Base-by-base conservation (phyloP, 495 filamentous ascomycete genomes). In the Margaritispora aquatica region DNA sequence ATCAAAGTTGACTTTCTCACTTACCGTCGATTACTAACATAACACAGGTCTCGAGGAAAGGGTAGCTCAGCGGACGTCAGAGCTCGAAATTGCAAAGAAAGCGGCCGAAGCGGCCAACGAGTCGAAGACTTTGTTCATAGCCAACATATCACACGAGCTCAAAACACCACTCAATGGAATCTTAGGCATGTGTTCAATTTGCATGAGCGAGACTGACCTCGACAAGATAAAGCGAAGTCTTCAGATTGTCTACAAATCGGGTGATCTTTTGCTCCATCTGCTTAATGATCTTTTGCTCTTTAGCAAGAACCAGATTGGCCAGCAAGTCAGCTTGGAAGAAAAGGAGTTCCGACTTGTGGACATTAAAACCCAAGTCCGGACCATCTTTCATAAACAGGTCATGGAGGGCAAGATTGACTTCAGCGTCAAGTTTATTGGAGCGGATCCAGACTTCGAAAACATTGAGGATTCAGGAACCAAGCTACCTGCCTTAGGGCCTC, bases 91-190 rank as follows among this genome's bases (percentile, higher is more conserved):
- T 54, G 91, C 88, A 66, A 96, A 96, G 70, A 86, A 90, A 73
- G 89, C 91, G 1, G 92, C 92, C 4, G 92, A 96, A 67, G 85
- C 88, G 15, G 92, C 92, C 8, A 96, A 96, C 65, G 88, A 96
- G 70, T 94, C 89, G 75, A 96, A 97, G 73, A 96, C 92, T 7
- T 71, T 96, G 23, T 97, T 97, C 71, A 93, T 97, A 61, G 92
- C 92, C 26, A 97, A 97, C 64, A 96, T 97, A 26, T 95, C 90
- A 2, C 92, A 97, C 67, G 92, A 96, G 69, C 77, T 97, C 15
- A 92, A 95, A 69, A 96, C 92, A 1, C 92, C 92, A 0, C 71
- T 96, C 22, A 97, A 97, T 66, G 92, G 90, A 1, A 96, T 97
- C 63, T 74, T 97, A 27, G 92, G 92, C 51, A 96, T 96, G 90